Conservation (phyloP, 73 alveolate species). For the Tetrahymena malaccensis region DNA sequence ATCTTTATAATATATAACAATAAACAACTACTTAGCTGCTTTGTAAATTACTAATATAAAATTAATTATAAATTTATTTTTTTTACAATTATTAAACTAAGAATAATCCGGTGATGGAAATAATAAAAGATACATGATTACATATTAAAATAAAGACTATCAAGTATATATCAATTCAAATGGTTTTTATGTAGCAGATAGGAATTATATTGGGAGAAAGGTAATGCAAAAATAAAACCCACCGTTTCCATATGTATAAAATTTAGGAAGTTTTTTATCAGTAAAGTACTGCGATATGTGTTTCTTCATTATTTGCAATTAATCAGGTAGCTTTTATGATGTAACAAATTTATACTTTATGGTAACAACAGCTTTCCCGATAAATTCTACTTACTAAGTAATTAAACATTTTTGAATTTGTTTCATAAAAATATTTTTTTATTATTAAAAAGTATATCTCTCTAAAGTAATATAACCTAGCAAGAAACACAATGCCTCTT, state of each 20-base stretch:
- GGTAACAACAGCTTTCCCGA: background rate
- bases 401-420: too few relatives aligned
- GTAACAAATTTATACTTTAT: background rate
- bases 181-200: background rate
- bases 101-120: background rate
- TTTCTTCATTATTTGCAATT: background rate
- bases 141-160: background rate
- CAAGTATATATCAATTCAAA: background rate
- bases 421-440: background rate
- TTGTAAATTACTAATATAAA: too few relatives aligned
- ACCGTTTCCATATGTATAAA: background rate
- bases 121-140: background rate
- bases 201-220: background rate
- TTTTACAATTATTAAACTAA: too few relatives aligned
- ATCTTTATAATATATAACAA: too few relatives aligned
- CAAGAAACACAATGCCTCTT: background rate
- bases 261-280: background rate
- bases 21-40: too few relatives aligned
- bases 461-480: background rate
- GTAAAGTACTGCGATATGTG: background rate
- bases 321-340: background rate
- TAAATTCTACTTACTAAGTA: background rate
- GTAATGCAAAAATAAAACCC: background rate
- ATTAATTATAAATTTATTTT: too few relatives aligned
- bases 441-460: background rate